These are phyloP conservation scores for Populus alba DNA, from an alignment of 345 rosid species.

Conservation along the genomic window DNA sequence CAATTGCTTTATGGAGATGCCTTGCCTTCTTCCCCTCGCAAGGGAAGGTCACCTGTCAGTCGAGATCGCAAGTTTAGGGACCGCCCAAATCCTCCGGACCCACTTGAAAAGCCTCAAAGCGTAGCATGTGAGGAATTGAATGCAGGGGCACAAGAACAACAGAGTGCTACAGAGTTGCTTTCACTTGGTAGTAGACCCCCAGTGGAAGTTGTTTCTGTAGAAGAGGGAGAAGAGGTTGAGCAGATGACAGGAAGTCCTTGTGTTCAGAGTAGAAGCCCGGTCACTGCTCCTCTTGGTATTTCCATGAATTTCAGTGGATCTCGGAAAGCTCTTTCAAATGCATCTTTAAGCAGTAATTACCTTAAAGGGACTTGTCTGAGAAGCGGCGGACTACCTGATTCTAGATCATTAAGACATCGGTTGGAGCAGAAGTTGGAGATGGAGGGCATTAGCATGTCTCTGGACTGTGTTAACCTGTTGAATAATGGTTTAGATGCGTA, in stretches of 20 bases:
- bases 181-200: constrained; percentile 24
- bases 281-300: constrained; percentile 27
- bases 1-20: constrained; percentile 42
- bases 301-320: background rate
- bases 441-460: constrained; percentile 15
- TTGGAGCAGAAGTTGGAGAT: constrained; percentile 18
- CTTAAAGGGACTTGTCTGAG: constrained; percentile 10
- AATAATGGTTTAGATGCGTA: constrained; percentile 17
- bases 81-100: constrained; percentile 53
- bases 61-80: constrained; percentile 46
- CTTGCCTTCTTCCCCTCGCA: constrained; percentile 52
- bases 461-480: constrained; percentile 18
- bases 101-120: constrained; percentile 46
- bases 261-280: constrained; percentile 24
- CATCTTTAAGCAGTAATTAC: background rate
- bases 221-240: constrained; percentile 29
- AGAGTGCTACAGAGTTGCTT: constrained; percentile 24
- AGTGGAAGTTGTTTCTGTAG: constrained; percentile 7
- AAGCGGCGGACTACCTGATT: constrained; percentile 20
- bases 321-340: constrained; percentile 8
- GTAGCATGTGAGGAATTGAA: constrained; percentile 34
- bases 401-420: constrained; percentile 8
- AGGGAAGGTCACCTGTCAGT: constrained; percentile 41
- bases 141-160: constrained; percentile 18
- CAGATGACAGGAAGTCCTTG: constrained; percentile 23